These are phyloP conservation scores for Trichoderma parareesei DNA, from an alignment of 495 filamentous ascomycete species.

Conservation along the genomic window DNA sequence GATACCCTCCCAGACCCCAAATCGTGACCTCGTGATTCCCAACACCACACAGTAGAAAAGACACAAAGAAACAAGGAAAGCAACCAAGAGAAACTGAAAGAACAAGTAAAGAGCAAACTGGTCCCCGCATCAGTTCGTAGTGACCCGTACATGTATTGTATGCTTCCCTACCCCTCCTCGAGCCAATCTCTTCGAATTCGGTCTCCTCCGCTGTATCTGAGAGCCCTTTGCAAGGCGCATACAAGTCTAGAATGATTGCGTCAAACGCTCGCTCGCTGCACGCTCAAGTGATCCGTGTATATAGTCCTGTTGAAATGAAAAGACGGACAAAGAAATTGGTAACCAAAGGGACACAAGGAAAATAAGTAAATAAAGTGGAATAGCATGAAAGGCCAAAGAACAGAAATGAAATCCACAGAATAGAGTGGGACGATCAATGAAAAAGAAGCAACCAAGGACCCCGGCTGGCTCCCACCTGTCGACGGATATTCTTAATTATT, in stretches of 20 bases:
- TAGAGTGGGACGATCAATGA: not conserved
- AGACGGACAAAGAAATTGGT: not conserved
- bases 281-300: not conserved
- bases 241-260: not conserved
- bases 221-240: slow-evolving; percentile 1
- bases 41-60: too few species aligned
- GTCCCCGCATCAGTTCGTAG: too few species aligned
- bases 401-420: not conserved
- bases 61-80: too few species aligned
- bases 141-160: too few species aligned
- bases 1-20: too few species aligned
- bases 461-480: not conserved
- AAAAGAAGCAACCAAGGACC: not conserved
- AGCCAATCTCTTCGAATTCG: too few species aligned
- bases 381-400: not conserved
- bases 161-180: too few species aligned
- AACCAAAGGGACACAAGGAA: not conserved
- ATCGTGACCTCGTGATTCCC: too few species aligned
- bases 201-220: too few species aligned
- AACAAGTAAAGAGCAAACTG: too few species aligned
- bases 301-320: not conserved
- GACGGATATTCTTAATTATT: not conserved
- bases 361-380: not conserved
- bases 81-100: too few species aligned
- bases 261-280: not conserved